Conservation (phyloP, 768 basidiomycete species). For the Gyrodon lividus region DNA sequence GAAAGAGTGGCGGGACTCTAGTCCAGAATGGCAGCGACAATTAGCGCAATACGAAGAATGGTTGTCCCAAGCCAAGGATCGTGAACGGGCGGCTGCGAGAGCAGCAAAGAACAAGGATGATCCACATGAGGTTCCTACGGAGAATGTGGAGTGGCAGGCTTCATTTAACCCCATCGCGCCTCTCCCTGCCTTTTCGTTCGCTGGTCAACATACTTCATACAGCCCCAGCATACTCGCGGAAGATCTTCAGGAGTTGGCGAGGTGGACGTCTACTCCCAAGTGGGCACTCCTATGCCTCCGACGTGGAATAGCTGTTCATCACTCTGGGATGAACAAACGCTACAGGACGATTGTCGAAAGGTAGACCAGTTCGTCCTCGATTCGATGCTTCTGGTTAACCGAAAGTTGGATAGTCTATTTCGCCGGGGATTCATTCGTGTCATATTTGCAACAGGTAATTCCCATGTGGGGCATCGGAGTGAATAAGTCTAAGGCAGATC, state of each 20-base stretch:
- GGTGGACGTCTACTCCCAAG: slow-evolving; percentile 32
- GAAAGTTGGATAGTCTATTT: slow-evolving; percentile 39
- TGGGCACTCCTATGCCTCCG: slow-evolving; percentile 50
- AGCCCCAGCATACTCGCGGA: slow-evolving; percentile 47
- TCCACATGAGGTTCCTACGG: slow-evolving; percentile 20
- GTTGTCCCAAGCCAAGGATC: slow-evolving; percentile 44
- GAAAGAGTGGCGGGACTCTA: slow-evolving; percentile 45
- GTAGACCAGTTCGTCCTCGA: slow-evolving; percentile 27
- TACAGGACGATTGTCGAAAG: slow-evolving; percentile 61
- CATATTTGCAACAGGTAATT: slow-evolving; percentile 60
- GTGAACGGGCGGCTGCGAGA: slow-evolving; percentile 44
- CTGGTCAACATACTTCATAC: slow-evolving; percentile 41
- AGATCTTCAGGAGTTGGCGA: slow-evolving; percentile 41
- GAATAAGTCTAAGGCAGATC: background rate
- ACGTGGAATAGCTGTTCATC: slow-evolving; percentile 69
- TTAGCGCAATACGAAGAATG: slow-evolving; percentile 52
- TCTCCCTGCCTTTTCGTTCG: slow-evolving; percentile 59
- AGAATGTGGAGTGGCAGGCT: slow-evolving; percentile 44
- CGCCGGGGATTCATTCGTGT: slow-evolving; percentile 62
- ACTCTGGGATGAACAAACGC: slow-evolving; percentile 63
- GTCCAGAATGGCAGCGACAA: slow-evolving; percentile 49
- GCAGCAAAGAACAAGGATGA: slow-evolving; percentile 39
- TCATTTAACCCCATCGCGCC: slow-evolving; percentile 60
- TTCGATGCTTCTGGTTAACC: background rate
- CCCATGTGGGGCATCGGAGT: background rate